phyloP scores from a whole-genome alignment of 2,329 filamentous ascomycete species.

The Daldinia sp. region DNA sequence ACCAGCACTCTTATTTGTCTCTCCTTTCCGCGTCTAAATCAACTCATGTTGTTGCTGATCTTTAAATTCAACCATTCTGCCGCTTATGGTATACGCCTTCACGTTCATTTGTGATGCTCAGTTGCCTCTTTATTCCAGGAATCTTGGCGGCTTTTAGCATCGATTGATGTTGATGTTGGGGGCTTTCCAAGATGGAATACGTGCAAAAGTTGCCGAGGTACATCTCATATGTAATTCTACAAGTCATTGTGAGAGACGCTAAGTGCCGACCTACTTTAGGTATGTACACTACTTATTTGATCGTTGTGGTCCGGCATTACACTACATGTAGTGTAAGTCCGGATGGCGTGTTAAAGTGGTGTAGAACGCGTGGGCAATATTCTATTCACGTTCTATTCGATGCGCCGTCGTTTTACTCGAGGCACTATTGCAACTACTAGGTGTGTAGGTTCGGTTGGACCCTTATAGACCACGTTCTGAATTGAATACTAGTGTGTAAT shows the following conservation, averaged over 20 bases:
- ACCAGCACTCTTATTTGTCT: not conserved
- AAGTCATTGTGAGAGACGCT: too few relatives aligned
- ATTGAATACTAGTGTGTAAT: not conserved
- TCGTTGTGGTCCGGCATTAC: too few relatives aligned
- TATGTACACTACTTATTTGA: too few relatives aligned
- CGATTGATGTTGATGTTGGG: not conserved
- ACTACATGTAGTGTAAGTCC: too few relatives aligned
- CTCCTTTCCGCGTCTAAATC: not conserved
- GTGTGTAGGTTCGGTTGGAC: not conserved
- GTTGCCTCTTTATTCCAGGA: not conserved
- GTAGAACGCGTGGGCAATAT: not conserved
- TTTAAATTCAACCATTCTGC: conserved; percentile 28
- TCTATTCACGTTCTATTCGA: conserved; percentile 2
- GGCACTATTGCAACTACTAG: conserved; percentile 4
- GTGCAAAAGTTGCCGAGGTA: not conserved
- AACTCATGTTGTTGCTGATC: conserved; percentile 19
- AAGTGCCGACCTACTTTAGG: too few relatives aligned
- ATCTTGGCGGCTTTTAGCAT: not conserved
- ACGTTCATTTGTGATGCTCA: too few relatives aligned
- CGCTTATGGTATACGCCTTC: not conserved
- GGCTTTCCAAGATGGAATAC: too few relatives aligned
- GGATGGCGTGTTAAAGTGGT: not conserved
- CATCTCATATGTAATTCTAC: too few relatives aligned
- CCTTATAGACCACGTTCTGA: not conserved
- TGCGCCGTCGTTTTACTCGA: conserved; percentile 17